Conservation (phyloP, 805 yeast genomes). For the Wickerhamiella kazuoi region DNA sequence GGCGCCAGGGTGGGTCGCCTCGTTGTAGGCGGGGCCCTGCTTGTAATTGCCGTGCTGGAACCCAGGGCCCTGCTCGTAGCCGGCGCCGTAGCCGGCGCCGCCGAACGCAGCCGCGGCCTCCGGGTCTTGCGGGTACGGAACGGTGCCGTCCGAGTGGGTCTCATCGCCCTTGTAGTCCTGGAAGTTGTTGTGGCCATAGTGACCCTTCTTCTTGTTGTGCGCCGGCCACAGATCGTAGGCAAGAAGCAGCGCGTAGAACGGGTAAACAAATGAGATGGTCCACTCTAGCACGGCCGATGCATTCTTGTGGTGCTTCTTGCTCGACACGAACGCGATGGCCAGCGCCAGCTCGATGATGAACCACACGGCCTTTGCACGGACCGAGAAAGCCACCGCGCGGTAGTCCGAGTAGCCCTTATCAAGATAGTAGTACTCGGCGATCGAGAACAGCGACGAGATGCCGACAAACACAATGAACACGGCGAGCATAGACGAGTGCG, state of each 20-base stretch:
- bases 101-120: no score
- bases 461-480: constrained; percentile 56
- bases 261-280: constrained; percentile 75
- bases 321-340: constrained; percentile 41
- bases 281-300: constrained; percentile 62
- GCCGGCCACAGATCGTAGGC: constrained; percentile 57
- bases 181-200: neutral
- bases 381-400: constrained; percentile 23
- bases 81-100: no score
- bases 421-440: constrained; percentile 30
- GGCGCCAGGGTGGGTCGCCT: neutral
- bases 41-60: no score
- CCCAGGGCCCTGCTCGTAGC: no score
- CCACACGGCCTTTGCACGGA: constrained; percentile 46
- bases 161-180: neutral
- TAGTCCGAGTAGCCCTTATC: constrained; percentile 23
- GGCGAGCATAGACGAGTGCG: constrained; percentile 45
- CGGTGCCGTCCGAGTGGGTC: neutral
- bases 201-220: constrained; percentile 23
- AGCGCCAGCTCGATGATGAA: constrained; percentile 42
- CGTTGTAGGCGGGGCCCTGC: no score
- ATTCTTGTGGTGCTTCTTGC: constrained; percentile 24
- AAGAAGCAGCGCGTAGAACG: constrained; percentile 44
- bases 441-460: constrained; percentile 29
- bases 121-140: neutral